A percentile compares a stretch with the other conserved stretches of the same genome.
Conservation (phyloP, 2,329 filamentous ascomycete genomes). For the Aspergillus sojae region DNA sequence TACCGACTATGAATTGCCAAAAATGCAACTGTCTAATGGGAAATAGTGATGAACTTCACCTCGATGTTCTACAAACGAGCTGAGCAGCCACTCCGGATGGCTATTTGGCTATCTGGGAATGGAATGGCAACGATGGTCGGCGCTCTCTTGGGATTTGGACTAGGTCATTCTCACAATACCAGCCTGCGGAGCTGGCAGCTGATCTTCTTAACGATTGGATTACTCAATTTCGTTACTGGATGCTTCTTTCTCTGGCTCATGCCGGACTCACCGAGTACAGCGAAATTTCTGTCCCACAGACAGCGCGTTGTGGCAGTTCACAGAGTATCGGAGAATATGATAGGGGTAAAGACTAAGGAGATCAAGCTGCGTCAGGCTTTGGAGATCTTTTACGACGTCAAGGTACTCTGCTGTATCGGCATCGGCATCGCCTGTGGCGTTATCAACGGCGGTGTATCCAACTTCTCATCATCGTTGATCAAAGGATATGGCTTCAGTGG, state of each 20-base stretch:
- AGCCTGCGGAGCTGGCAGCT: slow-evolving; percentile 40
- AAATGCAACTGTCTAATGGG: slow-evolving; percentile 4
- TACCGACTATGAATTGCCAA: neutral
- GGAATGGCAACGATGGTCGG: slow-evolving; percentile 42
- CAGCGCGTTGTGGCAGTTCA: slow-evolving; percentile 45
- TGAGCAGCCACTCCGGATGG: slow-evolving; percentile 41
- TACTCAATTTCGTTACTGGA: slow-evolving; percentile 49
- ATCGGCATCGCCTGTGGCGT: slow-evolving; percentile 50
- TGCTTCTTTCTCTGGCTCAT: slow-evolving; percentile 37
- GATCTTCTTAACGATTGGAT: slow-evolving; percentile 46
- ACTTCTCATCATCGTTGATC: slow-evolving; percentile 52
- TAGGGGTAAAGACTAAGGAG: slow-evolving; percentile 42
- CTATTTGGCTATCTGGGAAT: slow-evolving; percentile 41
- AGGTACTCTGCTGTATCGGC: slow-evolving; percentile 41
- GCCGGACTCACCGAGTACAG: slow-evolving; percentile 42
- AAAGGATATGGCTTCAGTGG: slow-evolving; percentile 45
- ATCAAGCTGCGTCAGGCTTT: slow-evolving; percentile 39
- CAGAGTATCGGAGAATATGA: slow-evolving; percentile 46
- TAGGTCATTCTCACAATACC: slow-evolving; percentile 35
- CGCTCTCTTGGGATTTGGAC: slow-evolving; percentile 39
- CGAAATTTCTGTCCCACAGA: slow-evolving; percentile 42
- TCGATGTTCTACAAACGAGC: slow-evolving; percentile 43
- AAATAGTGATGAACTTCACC: slow-evolving; percentile 36
- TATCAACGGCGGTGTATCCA: slow-evolving; percentile 54
- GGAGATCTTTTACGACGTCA: slow-evolving; percentile 45